These are phyloP conservation scores for Canavalia ensiformis DNA, from an alignment of 306 rosid species.

Conservation along the genomic window DNA sequence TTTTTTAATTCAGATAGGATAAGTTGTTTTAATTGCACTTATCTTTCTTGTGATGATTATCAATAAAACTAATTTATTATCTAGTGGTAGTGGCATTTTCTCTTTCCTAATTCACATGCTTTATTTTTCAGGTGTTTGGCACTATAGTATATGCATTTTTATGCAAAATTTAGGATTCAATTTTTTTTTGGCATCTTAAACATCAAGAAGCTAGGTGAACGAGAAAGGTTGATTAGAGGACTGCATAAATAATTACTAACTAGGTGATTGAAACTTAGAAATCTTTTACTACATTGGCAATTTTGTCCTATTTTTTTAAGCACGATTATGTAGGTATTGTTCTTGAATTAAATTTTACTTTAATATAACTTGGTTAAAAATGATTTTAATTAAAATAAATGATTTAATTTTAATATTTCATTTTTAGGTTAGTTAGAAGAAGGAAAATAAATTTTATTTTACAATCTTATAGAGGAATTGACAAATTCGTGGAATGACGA, in stretches of 20 bases:
- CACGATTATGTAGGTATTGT: too few species aligned
- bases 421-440: too few species aligned
- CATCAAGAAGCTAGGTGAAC: constrained; percentile 85
- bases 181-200: constrained; percentile 89
- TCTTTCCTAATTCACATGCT: constrained; percentile 40
- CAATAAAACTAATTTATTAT: constrained; percentile 7
- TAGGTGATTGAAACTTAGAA: constrained; percentile 49
- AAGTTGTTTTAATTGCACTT: constrained; percentile 45
- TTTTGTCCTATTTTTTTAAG: too few species aligned
- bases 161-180: constrained; percentile 86
- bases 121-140: constrained; percentile 80
- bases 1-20: constrained; percentile 82
- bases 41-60: constrained; percentile 32
- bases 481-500: too few species aligned
- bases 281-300: too few species aligned
- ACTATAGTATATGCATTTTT: constrained; percentile 66
- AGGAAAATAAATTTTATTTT: too few species aligned
- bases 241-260: constrained; percentile 67
- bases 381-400: too few species aligned
- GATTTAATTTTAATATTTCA: too few species aligned
- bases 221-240: constrained; percentile 86
- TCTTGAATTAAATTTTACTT: too few species aligned
- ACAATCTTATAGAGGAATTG: too few species aligned
- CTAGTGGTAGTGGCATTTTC: constrained; percentile 19
- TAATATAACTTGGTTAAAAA: too few species aligned